These are phyloP conservation scores for Phytophthora quininea DNA, from an alignment of 352 stramenopile species.

Conservation along the genomic window DNA sequence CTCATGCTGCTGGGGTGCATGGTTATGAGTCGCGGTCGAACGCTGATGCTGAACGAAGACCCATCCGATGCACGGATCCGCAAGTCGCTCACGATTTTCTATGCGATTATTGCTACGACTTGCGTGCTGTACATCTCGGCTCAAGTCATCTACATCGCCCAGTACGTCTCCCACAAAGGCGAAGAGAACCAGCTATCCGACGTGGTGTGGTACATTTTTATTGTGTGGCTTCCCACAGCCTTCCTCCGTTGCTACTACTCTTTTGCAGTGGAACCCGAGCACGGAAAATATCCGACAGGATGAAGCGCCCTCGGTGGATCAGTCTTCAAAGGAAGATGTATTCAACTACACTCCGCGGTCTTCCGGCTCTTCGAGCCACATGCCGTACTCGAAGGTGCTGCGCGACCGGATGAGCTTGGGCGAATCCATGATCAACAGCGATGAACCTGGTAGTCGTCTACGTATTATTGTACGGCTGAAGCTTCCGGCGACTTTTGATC, in stretches of 20 bases:
- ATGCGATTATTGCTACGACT: conserved; percentile 87
- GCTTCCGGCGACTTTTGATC: conserved; percentile 75
- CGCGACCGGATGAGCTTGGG: conserved; percentile 77
- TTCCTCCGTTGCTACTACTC: conserved; percentile 76
- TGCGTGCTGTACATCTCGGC: conserved; percentile 88
- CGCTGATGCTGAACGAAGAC: conserved; percentile 88
- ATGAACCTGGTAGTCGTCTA: conserved; percentile 83
- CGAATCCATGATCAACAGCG: conserved; percentile 78
- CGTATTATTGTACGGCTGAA: conserved; percentile 86
- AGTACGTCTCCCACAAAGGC: conserved; percentile 72
- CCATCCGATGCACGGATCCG: conserved; percentile 81
- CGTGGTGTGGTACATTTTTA: conserved; percentile 89
- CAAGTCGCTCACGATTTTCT: conserved; percentile 88
- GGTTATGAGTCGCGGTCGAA: conserved; percentile 85
- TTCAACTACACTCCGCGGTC: conserved; percentile 86
- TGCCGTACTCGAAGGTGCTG: conserved; percentile 80
- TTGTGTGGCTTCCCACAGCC: conserved; percentile 80
- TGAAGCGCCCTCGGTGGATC: conserved; percentile 60
- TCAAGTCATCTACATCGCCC: conserved; percentile 88
- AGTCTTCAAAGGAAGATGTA: conserved; percentile 82
- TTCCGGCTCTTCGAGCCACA: conserved; percentile 77
- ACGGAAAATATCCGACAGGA: conserved; percentile 71
- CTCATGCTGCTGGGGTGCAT: conserved; percentile 87
- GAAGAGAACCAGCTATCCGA: conserved; percentile 76
- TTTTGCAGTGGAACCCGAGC: conserved; percentile 89